Percentiles rank a stretch among this genome's conserved stretches.
Evolutionary conservation across 129 eudicot genomes (phyloP).

Genomic region (Flaveria bidentis): DNA sequence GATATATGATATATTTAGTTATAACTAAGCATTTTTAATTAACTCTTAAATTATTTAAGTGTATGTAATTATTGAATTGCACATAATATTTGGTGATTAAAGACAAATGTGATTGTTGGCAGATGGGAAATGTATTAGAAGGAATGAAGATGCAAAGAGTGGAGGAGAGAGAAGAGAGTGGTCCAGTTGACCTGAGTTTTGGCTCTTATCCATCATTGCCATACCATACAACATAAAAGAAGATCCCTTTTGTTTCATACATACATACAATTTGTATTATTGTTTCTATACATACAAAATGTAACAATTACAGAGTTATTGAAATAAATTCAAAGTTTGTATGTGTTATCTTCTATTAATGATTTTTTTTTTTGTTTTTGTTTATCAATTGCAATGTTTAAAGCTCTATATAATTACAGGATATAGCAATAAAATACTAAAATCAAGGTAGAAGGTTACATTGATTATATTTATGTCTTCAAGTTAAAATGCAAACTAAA

Average conservation of each 20-base stretch:
- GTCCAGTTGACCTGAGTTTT: slow-evolving; percentile 64
- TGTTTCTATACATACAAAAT: slow-evolving; percentile 36
- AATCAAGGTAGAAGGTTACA: neutral
- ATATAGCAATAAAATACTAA: neutral
- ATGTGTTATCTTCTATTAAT: neutral
- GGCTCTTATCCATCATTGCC: slow-evolving; percentile 64
- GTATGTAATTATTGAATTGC: slow-evolving; percentile 17
- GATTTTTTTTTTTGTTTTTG: neutral
- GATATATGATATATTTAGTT: neutral
- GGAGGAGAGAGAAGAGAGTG: slow-evolving; percentile 45
- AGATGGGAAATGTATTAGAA: slow-evolving; percentile 66
- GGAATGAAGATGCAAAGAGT: slow-evolving; percentile 52
- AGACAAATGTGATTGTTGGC: slow-evolving; percentile 40
- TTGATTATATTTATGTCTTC: neutral
- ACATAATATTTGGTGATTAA: slow-evolving; percentile 31
- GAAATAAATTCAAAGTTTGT: slow-evolving; percentile 24
- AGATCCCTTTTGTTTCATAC: slow-evolving; percentile 33
- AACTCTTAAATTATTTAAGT: neutral
- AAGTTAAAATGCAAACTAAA: neutral
- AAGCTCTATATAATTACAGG: neutral
- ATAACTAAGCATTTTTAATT: neutral
- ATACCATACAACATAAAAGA: slow-evolving; percentile 44
- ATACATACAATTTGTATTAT: slow-evolving; percentile 26
- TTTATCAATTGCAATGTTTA: neutral
- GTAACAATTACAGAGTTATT: slow-evolving; percentile 32